Conservation (phyloP, 75 land plant species). For the Picea glauca region DNA sequence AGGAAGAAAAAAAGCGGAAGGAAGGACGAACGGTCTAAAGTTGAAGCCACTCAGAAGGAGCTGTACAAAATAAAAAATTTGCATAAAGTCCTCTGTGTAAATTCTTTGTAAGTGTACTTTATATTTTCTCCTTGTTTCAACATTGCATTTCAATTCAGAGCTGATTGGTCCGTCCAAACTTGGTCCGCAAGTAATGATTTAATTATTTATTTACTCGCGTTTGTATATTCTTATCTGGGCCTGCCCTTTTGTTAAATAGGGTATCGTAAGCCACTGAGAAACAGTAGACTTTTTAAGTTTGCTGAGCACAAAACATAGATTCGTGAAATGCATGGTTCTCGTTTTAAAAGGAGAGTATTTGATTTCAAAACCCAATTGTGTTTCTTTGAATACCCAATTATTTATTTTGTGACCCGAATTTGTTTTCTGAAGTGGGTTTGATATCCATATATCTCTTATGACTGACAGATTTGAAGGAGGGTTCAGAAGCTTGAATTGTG, state of each 20-base stretch:
- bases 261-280: neutral
- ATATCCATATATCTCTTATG: neutral
- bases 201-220: neutral
- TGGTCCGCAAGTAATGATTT: neutral
- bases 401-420: neutral
- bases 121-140: no score
- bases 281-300: neutral
- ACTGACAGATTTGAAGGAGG: neutral
- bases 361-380: neutral
- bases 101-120: no score
- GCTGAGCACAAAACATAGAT: neutral
- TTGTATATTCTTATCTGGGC: no score
- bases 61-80: no score
- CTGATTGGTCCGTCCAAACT: neutral
- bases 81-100: no score
- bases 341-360: neutral
- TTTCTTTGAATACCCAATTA: neutral
- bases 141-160: no score
- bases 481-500: constrained; percentile 1
- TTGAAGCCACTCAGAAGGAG: no score
- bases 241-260: neutral
- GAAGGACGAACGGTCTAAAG: no score
- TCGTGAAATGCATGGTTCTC: neutral
- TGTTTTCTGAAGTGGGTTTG: neutral
- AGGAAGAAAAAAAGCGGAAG: no score